Percentiles rank a stretch among this genome's conserved stretches.
phyloP scores from a whole-genome alignment of 2,329 filamentous ascomycete species.

The Arthrobotrys iridis region DNA sequence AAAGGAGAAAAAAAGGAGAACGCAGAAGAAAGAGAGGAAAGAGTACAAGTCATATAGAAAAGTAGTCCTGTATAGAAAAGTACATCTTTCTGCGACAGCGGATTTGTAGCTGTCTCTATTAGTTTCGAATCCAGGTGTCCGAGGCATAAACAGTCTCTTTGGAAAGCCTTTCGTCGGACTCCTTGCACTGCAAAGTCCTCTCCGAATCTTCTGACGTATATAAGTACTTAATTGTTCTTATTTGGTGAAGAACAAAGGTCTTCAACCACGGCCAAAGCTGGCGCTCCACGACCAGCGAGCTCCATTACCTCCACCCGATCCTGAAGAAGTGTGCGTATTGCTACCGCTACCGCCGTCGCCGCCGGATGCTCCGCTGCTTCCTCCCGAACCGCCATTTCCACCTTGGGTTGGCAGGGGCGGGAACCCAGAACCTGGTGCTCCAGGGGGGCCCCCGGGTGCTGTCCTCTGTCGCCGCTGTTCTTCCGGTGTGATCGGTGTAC shows the following conservation, averaged over 20 bases:
- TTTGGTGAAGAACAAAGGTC: not conserved
- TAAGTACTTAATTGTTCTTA: not conserved
- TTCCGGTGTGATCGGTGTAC: conserved; percentile 57
- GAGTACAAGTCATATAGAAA: conserved; percentile 4
- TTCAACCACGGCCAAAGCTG: conserved; percentile 29
- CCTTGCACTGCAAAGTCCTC: conserved; percentile 26
- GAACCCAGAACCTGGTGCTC: conserved; percentile 16
- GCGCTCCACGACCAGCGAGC: conserved; percentile 47
- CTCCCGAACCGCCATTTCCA: conserved; percentile 1
- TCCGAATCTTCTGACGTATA: not conserved
- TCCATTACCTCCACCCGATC: conserved; percentile 32
- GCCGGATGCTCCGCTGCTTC: not conserved
- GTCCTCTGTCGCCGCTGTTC: conserved; percentile 51
- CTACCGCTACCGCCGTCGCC: not conserved
- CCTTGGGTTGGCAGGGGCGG: not conserved
- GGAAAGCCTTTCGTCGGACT: not conserved
- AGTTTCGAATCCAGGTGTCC: too few relatives aligned
- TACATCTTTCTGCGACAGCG: not conserved
- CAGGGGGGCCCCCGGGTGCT: conserved; percentile 24
- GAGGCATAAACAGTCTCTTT: too few relatives aligned
- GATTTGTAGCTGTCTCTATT: not conserved
- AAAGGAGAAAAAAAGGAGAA: not conserved
- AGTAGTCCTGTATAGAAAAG: not conserved
- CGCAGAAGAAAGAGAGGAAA: not conserved
- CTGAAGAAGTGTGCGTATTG: conserved; percentile 41